phyloP scores from a whole-genome alignment of 441 rosid species.

The Biscutella laevigata region DNA sequence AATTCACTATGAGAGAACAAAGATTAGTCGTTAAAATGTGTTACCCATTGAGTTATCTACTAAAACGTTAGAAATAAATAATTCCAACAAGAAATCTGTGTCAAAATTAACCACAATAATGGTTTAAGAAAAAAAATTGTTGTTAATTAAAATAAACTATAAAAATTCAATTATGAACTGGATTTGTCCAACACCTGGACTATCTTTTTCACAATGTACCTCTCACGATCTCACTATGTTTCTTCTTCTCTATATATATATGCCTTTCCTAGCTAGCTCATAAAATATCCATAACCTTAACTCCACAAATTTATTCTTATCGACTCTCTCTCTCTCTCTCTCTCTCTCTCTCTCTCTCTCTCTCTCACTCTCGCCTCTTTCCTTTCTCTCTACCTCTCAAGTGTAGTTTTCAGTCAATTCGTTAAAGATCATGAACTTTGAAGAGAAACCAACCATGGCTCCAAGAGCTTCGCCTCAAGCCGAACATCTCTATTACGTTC shows the following conservation, averaged over 20 bases:
- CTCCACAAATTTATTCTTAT: neutral
- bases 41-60: too few relatives aligned
- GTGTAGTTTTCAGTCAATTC: neutral
- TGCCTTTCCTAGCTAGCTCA: constrained; percentile 8
- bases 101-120: too few relatives aligned
- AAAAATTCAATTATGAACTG: constrained; percentile 10
- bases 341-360: constrained; percentile 15
- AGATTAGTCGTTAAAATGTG: too few relatives aligned
- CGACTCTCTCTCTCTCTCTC: constrained; percentile 17
- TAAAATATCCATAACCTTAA: constrained; percentile 25
- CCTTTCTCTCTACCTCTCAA: too few relatives aligned
- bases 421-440: constrained; percentile 39
- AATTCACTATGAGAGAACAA: too few relatives aligned
- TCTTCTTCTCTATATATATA: constrained; percentile 22
- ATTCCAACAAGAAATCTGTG: too few relatives aligned
- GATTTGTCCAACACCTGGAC: constrained; percentile 4
- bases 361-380: too few relatives aligned
- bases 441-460: constrained; percentile 61
- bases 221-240: constrained; percentile 6
- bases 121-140: neutral
- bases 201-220: neutral
- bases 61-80: too few relatives aligned
- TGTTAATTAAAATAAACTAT: neutral
- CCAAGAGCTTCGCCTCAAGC: constrained; percentile 39
- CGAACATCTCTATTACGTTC: constrained; percentile 91